Evolutionary conservation across 208 protist species (phyloP), one percentile per base, ranked within the genome.

Genomic region (Leptomonas pyrrhocoris): DNA sequence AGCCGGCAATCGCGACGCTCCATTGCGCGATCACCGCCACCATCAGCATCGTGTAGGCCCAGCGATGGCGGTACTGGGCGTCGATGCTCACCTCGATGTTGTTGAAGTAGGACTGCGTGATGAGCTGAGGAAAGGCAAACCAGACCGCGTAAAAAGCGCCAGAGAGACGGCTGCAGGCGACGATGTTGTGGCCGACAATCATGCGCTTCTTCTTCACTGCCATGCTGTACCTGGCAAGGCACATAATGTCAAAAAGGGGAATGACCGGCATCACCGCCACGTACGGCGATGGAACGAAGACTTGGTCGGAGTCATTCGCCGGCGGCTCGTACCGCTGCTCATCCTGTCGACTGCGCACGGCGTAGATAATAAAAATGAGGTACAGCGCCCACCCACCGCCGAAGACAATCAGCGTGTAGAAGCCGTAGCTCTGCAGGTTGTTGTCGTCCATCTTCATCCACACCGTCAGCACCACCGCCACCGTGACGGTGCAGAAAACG

Each of bases 241-340:
- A 84, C 21, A 88, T 57, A 18, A 90, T 60, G 31, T 94, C 83
- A 66, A 88, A 94, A n/a, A 93, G 66, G 4, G 89, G 89, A 27
- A 94, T 28, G 16, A 85, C 72, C 9, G 86, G 86, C 34, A 94
- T 61, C 36, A 90, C 80, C 38, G 74, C 71, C 27, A 86, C 68
- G 73, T 91, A 88, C 18, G 85, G 79, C 9, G 89, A 91, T 2
- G 89, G 89, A 48, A 87, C 60, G 16, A 28, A 30, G 57, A 85
- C 8, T 61, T 66, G 75, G 9, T 73, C 55, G 6, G 61, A 72
- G 13, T 68, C 67, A 9, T 45, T 23, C 28, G 67, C 38, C 46
- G 13, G 34, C 16, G 55, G 40, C 43, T 84, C 81, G 74, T 88
- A 91, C 28, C 79, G 66, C 25, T 28, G 34, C 54, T 86, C 75